These are phyloP conservation scores for Meyerozyma athensensis DNA, from an alignment of 1,139 yeast species.

Conservation along the genomic window DNA sequence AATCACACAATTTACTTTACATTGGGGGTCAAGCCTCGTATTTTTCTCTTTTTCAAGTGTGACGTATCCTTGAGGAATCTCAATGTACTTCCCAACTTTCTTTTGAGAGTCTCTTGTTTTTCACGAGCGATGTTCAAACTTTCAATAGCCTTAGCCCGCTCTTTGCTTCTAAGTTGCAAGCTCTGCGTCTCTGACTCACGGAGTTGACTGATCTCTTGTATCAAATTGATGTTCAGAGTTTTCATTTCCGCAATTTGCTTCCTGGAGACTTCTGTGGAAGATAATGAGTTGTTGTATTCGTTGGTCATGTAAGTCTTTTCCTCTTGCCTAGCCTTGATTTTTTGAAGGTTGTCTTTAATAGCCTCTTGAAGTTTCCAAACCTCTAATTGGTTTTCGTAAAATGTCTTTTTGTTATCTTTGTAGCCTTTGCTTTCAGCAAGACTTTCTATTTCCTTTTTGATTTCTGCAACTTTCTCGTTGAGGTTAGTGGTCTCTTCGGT, in stretches of 20 bases:
- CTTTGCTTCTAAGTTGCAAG: conserved; percentile 19
- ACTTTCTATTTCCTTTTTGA: conserved; percentile 18
- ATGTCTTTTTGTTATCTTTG: conserved; percentile 15
- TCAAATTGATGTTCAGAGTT: conserved; percentile 22
- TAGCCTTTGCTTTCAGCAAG: conserved; percentile 17
- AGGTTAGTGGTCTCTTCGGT: conserved; percentile 27
- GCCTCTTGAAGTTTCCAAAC: conserved; percentile 38
- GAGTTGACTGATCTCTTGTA: conserved; percentile 19
- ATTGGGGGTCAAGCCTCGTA: conserved; percentile 37
- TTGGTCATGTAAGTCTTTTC: conserved; percentile 65
- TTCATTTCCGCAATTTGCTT: conserved; percentile 33
- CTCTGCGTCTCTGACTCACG: conserved; percentile 20
- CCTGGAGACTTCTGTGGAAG: conserved; percentile 51
- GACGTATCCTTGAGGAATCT: conserved; percentile 38
- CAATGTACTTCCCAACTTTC: conserved; percentile 32
- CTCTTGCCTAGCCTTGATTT: conserved; percentile 31
- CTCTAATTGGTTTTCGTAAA: conserved; percentile 27
- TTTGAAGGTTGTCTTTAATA: conserved; percentile 31
- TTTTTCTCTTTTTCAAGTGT: conserved; percentile 42
- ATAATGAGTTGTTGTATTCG: conserved; percentile 59
- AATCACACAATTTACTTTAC: conserved; percentile 11
- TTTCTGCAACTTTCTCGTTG: conserved; percentile 16
- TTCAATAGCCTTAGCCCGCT: conserved; percentile 19
- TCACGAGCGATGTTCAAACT: conserved; percentile 21
- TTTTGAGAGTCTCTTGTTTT: conserved; percentile 21